Conservation (phyloP, 148 eudicot species). For the Nepenthes mirabilis region DNA sequence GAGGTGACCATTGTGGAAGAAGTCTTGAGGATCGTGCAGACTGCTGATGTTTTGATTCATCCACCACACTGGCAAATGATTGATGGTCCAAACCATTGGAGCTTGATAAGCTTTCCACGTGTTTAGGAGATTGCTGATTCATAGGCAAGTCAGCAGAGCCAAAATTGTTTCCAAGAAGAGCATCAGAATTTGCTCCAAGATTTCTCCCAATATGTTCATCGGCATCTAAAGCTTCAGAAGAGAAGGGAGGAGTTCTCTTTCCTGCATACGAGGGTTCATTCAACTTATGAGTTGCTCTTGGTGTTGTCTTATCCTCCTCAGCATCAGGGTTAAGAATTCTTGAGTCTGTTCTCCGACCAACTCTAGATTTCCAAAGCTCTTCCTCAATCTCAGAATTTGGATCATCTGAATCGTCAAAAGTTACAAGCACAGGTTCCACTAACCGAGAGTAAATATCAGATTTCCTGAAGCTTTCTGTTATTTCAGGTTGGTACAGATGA, state of each 20-base stretch:
- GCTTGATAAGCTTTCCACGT: constrained; percentile 8
- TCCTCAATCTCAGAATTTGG: constrained; percentile 49
- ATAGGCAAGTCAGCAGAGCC: constrained; percentile 9
- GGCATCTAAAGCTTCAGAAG: constrained; percentile 17
- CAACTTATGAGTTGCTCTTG: constrained; percentile 5
- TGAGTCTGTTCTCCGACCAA: constrained; percentile 11
- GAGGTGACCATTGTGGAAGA: constrained; percentile 11
- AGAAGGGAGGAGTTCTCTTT: constrained; percentile 8
- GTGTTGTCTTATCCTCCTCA: constrained; percentile 11
- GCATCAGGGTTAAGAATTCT: constrained; percentile 6
- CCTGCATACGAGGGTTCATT: constrained; percentile 5
- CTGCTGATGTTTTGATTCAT: constrained; percentile 6
- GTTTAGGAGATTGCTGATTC: constrained; percentile 8
- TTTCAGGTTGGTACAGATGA: constrained; percentile 14
- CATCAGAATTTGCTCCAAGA: constrained; percentile 9
- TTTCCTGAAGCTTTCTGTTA: constrained; percentile 31
- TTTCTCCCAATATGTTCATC: constrained; percentile 9
- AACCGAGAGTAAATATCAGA: constrained; percentile 23
- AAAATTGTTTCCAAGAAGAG: constrained; percentile 8
- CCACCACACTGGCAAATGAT: constrained; percentile 7
- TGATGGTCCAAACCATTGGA: constrained; percentile 12
- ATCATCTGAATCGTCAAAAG: constrained; percentile 52
- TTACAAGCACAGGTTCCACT: constrained; percentile 28
- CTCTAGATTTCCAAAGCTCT: constrained; percentile 17
- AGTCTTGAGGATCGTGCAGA: constrained; percentile 13